phyloP scores from a whole-genome alignment of 2,329 filamentous ascomycete species.

The Fusarium sp. region DNA sequence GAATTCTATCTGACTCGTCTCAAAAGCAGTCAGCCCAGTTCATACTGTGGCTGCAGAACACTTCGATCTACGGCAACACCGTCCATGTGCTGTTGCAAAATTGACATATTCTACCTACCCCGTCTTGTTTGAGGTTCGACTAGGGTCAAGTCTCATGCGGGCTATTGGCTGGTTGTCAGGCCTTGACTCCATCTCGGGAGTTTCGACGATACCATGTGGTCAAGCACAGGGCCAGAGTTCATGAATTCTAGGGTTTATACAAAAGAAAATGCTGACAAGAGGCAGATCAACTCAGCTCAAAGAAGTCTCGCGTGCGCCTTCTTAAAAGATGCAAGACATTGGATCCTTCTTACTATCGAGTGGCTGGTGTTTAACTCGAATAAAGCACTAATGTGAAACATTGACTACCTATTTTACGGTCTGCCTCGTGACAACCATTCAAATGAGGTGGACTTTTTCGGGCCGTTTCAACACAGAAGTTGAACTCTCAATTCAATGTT shows the following conservation, averaged over 20 bases:
- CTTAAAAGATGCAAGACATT: constrained; percentile 17
- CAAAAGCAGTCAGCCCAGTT: background rate
- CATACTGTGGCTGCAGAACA: background rate
- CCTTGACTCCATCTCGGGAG: constrained; percentile 17
- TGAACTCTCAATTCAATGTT: background rate
- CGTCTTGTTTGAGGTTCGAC: constrained; percentile 39
- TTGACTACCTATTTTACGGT: too few relatives aligned
- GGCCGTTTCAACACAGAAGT: constrained; percentile 5
- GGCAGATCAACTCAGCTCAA: background rate
- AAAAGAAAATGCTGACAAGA: background rate
- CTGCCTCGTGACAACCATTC: background rate
- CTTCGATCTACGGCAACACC: background rate
- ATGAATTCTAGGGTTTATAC: background rate
- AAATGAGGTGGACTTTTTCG: background rate
- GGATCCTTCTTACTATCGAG: background rate
- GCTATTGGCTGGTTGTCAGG: constrained; percentile 34
- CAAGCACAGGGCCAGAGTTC: constrained; percentile 24
- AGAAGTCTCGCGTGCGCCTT: constrained; percentile 17
- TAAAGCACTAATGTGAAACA: background rate
- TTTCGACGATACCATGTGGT: constrained; percentile 35
- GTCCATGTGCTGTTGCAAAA: background rate
- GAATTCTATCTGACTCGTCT: constrained; percentile 25
- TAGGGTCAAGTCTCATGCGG: constrained; percentile 4
- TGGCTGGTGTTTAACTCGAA: constrained; percentile 18
- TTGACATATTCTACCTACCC: constrained; percentile 16